A percentile compares a stretch with the other conserved stretches of the same genome.
Conservation (phyloP, 306 rosid species). For the Fragaria nilgerrensis region DNA sequence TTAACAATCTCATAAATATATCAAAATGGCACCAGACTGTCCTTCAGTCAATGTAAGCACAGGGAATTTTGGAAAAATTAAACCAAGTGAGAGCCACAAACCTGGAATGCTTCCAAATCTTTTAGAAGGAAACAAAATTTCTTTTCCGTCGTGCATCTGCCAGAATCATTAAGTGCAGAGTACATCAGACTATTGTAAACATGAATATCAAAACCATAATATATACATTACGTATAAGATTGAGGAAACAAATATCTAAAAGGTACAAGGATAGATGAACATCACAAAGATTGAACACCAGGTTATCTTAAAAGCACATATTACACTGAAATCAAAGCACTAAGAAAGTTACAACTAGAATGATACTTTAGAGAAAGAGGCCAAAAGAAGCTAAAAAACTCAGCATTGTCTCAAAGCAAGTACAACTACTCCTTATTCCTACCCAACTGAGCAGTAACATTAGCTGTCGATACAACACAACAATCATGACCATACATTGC, state of each 20-base stretch:
- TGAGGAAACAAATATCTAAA: no score
- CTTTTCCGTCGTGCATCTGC: conserved; percentile 67
- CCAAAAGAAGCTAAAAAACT: no score
- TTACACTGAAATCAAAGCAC: no score
- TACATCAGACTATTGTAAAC: conserved; percentile 2
- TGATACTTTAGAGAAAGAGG: not conserved
- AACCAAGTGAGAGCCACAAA: conserved; percentile 35
- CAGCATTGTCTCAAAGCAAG: not conserved
- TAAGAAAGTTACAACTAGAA: no score
- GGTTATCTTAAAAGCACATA: no score
- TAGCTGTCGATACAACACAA: not conserved
- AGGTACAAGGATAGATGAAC: no score
- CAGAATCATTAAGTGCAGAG: not conserved
- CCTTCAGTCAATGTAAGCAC: not conserved
- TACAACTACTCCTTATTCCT: not conserved
- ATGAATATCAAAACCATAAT: not conserved
- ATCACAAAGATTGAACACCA: no score
- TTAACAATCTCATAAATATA: not conserved
- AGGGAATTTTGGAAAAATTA: not conserved
- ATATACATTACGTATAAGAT: not conserved
- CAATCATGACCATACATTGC: not conserved
- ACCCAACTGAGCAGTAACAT: not conserved
- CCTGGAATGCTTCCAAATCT: conserved; percentile 83
- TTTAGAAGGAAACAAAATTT: conserved; percentile 51
- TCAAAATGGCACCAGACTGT: not conserved